Conservation (phyloP, 108 stramenopile genomes). For the Fistulifera pelliculosa region DNA sequence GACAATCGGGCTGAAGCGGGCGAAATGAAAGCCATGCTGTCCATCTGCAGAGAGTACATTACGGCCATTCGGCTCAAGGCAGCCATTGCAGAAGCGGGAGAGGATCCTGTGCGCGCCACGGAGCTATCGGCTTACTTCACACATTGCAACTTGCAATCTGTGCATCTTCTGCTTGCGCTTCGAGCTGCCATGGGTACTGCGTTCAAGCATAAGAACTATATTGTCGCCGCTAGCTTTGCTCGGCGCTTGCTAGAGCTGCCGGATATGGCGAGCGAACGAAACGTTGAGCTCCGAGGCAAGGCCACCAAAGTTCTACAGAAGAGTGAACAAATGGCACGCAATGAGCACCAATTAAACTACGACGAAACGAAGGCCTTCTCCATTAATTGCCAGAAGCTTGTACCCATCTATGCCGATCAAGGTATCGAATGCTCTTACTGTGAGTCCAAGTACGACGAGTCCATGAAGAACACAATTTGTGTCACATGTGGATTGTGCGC, state of each 20-base stretch:
- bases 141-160: constrained; percentile 97
- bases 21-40: constrained; percentile 92
- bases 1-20: constrained; percentile 71
- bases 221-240: constrained; percentile 95
- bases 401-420: constrained; percentile 83
- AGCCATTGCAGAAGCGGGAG: constrained; percentile 55
- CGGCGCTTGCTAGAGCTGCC: constrained; percentile 94
- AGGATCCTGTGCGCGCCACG: constrained; percentile 80
- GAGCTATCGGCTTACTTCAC: constrained; percentile 99
- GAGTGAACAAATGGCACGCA: constrained; percentile 95
- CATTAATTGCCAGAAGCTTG: constrained; percentile 84
- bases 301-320: constrained; percentile 94
- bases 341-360: constrained; percentile 93
- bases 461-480: constrained; percentile 70
- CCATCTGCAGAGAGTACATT: constrained; percentile 92
- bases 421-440: constrained; percentile 83
- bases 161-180: constrained; percentile 91
- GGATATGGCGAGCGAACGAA: constrained; percentile 87
- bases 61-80: constrained; percentile 93
- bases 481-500: constrained; percentile 77
- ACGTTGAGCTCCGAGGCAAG: constrained; percentile 90
- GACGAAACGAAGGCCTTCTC: constrained; percentile 91
- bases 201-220: constrained; percentile 97
- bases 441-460: constrained; percentile 68
- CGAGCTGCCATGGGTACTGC: constrained; percentile 97